Conservation (phyloP, 148 eudicot genomes). For the Silene uniflora region DNA sequence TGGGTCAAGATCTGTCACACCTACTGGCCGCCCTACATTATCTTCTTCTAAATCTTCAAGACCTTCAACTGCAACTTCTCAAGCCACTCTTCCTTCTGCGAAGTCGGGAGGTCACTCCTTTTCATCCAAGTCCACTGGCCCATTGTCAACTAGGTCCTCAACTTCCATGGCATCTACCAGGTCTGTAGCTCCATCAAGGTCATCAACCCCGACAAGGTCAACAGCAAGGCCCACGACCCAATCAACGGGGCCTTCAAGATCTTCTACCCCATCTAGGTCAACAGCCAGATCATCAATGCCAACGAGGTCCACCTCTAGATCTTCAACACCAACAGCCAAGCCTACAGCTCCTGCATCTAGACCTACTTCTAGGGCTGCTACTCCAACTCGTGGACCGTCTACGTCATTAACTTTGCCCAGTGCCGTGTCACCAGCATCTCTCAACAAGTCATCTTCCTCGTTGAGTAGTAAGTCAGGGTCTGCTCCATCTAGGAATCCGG, state of each 20-base stretch:
- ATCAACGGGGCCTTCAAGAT: slow-evolving; percentile 45
- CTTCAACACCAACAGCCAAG: slow-evolving; percentile 79
- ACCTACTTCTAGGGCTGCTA: slow-evolving; percentile 71
- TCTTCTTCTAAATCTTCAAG: slow-evolving; percentile 69
- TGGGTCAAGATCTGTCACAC: slow-evolving; percentile 64
- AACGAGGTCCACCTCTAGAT: slow-evolving; percentile 58
- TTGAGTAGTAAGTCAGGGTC: slow-evolving; percentile 48
- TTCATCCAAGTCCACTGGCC: slow-evolving; percentile 26
- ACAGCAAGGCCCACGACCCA: slow-evolving; percentile 65
- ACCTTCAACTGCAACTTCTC: slow-evolving; percentile 77
- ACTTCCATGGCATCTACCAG: slow-evolving; percentile 33
- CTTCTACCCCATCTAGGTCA: slow-evolving; percentile 33
- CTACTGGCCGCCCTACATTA: slow-evolving; percentile 70
- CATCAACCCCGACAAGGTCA: slow-evolving; percentile 71
- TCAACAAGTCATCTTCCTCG: slow-evolving; percentile 51
- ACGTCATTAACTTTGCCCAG: slow-evolving; percentile 40
- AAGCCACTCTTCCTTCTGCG: slow-evolving; percentile 41
- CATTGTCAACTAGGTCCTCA: slow-evolving; percentile 31
- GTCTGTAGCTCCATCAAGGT: slow-evolving; percentile 56
- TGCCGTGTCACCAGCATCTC: slow-evolving; percentile 34
- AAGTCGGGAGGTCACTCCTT: slow-evolving; percentile 26
- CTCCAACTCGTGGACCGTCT: slow-evolving; percentile 77
- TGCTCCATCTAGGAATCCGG: slow-evolving; percentile 43
- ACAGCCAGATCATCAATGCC: slow-evolving; percentile 40
- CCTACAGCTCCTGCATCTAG: slow-evolving; percentile 51